Evolutionary conservation across 495 filamentous ascomycete species (phyloP), one percentile per base, ranked within the genome.

Genomic region (Neurospora discreta): DNA sequence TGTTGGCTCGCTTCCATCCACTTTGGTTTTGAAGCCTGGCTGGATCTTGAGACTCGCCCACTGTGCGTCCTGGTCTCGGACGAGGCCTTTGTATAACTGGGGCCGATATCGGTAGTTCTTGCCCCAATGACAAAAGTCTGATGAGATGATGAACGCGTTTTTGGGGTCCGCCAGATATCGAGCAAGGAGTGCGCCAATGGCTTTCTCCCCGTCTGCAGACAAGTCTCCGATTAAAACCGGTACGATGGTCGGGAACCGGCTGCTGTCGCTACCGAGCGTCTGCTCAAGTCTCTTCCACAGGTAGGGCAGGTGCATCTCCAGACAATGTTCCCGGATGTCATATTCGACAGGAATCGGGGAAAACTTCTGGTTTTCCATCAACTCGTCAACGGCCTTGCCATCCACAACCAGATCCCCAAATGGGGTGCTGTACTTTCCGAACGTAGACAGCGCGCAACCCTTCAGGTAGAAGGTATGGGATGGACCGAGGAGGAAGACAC

Each of bases 61-160:
- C 39, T 44, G 70, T 20, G 68, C 42, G 68, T 78, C 77, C 9
- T 74, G 33, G 42, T 80, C 74, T 7, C 72, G 68, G 18, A 80
- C 71, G 26, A 36, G 20, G 20, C 78, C 78, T 23, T 77, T 68
- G 26, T 67, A 40, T 40, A 74, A 77, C 13, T 74, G 67, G 1
- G 78, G 78, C 8, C 77, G 94, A 80, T 98, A 99, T 43, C 85
- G 85, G 81, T 98, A 99, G 20, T 93, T 88, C 20, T 85, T 77
- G 23, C 95, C 95, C 95, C 95, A 99, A 81, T 99, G 95, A 73
- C 95, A 97, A 80, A 99, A 99, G 78, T 99, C 95, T 5, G 93
- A 97, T 78, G 89, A 92, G 70, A 98, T 87, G 74, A 98, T 87
- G 79, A 97, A 98, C 11, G 90, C 87, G 73, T 90, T 95, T 23